Base-by-base conservation (phyloP, 257 asterid genomes). In the Schizonepeta tenuifolia region DNA sequence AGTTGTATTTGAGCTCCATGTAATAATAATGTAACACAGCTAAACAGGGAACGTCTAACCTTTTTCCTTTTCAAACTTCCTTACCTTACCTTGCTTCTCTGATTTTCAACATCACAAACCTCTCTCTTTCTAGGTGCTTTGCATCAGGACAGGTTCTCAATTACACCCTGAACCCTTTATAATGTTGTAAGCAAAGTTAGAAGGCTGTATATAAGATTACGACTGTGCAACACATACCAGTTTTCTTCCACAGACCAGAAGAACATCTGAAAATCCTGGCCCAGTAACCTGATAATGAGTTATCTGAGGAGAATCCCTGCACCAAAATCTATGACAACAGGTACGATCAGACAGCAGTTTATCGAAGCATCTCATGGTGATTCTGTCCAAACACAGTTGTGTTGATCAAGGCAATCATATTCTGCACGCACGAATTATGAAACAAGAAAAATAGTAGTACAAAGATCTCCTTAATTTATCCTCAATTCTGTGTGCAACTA, bases 381-480 rank as follows among this genome's bases (percentile, higher is more conserved):
- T 11, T 8, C 49, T 41, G 13, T 43, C 15, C 65, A 4, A 54
- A 36, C 20, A 20, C 43, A 38, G 26, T 54, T 26, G 17, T 31
- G 28, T 24, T 40, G 35, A 22, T 62, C 9, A 64, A 46, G 15
- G 36, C n/a, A 7, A 7, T 49, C 65, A 26, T 17, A 38, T 24
- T 47, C 18, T 11, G 54, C 21, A 74, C 65, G 53, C 31, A 55
- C n/a, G 46, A 50, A 41, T 26, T 14, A 67, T 20, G 46, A 43
- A 66, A 24, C 54, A 57, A 58, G 55, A 46, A 33, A 65, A 66
- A 17, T 38, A 72, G 75, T 59, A 18, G 58, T 41, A 41, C 43
- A 72, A 51, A 56, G 51, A 65, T 59, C 53, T 62, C 77, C 54
- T 35, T 12, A 61, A 50, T 70, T 70, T 63, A 28, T 51, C 67